phyloP scores from a whole-genome alignment of 2,329 filamentous ascomycete genomes.

The Arthrocladium fulminans region DNA sequence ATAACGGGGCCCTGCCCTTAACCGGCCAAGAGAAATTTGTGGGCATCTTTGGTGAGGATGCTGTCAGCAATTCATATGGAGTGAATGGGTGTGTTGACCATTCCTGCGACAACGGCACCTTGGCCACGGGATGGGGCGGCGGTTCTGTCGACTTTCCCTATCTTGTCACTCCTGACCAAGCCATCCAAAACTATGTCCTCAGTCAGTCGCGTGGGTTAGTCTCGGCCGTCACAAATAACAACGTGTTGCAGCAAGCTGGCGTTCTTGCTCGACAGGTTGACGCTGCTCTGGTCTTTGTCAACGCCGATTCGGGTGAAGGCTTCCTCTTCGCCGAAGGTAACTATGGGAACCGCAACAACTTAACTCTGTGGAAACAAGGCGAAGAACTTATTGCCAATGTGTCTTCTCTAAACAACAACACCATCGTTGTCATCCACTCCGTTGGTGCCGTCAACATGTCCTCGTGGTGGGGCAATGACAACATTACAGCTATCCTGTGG shows the following conservation, averaged over 20 bases:
- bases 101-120: constrained; percentile 50
- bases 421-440: constrained; percentile 83
- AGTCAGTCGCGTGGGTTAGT: constrained; percentile 57
- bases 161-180: constrained; percentile 52
- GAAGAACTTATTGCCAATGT: constrained; percentile 75
- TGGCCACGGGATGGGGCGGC: constrained; percentile 56
- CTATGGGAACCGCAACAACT: constrained; percentile 79
- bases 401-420: constrained; percentile 70
- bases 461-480: constrained; percentile 51
- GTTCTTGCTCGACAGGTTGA: constrained; percentile 43
- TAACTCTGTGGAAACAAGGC: constrained; percentile 78
- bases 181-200: constrained; percentile 58
- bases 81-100: constrained; percentile 72
- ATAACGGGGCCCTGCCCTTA: constrained; percentile 64
- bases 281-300: constrained; percentile 73
- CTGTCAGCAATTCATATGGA: constrained; percentile 63
- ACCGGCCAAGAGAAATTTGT: constrained; percentile 63
- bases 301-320: constrained; percentile 77
- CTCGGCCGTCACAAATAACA: constrained; percentile 51
- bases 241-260: constrained; percentile 43
- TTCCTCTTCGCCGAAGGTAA: constrained; percentile 78
- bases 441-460: constrained; percentile 69
- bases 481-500: constrained; percentile 69
- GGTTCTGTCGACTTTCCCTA: constrained; percentile 53
- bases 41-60: constrained; percentile 73